Evolutionary conservation across 2,329 filamentous ascomycete species (phyloP).

Genomic region (Fonsecaea erecta): DNA sequence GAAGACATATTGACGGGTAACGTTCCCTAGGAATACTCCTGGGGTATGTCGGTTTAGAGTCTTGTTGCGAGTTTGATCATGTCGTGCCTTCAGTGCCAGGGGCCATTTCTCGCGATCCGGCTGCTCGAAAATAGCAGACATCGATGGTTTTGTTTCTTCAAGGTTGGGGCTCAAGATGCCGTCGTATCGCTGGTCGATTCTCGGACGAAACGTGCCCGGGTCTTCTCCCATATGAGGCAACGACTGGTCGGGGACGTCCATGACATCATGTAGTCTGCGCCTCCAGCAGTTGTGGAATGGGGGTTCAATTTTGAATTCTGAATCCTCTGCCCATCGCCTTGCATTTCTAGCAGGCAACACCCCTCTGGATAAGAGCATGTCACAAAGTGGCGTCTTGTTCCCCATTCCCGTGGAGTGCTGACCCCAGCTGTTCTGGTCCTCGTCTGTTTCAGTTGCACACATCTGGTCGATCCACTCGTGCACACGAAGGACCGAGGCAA

Average conservation of each 20-base stretch:
- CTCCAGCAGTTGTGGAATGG: not conserved
- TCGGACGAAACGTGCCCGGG: not conserved
- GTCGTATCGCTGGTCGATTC: not conserved
- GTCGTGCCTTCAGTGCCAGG: not conserved
- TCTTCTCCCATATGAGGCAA: not conserved
- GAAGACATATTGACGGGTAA: not conserved
- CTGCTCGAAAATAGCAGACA: not conserved
- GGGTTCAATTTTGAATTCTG: not conserved
- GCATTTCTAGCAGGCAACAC: conserved; percentile 2
- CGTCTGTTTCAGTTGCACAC: not conserved
- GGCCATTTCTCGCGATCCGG: not conserved
- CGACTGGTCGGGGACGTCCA: not conserved
- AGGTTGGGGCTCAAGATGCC: not conserved
- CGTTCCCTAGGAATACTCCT: not conserved
- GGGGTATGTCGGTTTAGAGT: not conserved
- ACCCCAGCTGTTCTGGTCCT: not conserved
- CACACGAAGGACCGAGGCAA: not conserved
- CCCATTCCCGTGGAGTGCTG: not conserved
- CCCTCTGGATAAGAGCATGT: conserved; percentile 8
- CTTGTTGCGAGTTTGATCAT: not conserved
- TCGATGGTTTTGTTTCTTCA: not conserved
- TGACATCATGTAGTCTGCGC: conserved; percentile 2
- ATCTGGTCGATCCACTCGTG: not conserved
- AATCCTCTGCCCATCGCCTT: conserved; percentile 3
- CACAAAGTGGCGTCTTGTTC: conserved; percentile 10